Percentiles rank a stretch among this genome's conserved stretches.
Conservation (phyloP, 495 filamentous ascomycete species). For the Neurospora sublineolata region DNA sequence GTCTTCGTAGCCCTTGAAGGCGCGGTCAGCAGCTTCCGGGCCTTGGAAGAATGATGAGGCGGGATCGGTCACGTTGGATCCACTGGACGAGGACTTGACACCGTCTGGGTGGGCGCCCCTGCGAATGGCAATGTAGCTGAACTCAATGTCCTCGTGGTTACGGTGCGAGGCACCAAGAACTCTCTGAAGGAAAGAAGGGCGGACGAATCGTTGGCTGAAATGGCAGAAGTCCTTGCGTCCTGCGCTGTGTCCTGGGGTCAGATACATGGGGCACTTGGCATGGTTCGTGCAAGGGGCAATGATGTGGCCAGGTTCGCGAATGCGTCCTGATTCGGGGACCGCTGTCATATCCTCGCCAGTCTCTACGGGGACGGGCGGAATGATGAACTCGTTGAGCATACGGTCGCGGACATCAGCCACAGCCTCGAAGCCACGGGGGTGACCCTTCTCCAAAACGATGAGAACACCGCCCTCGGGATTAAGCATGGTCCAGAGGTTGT, state of each 20-base stretch:
- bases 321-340: conserved; percentile 8
- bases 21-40: conserved; percentile 18
- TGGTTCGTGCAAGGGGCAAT: conserved; percentile 95
- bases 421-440: conserved; percentile 83
- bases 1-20: conserved; percentile 33
- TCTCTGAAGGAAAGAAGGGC: conserved; percentile 70
- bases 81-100: conserved; percentile 30
- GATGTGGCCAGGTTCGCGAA: conserved; percentile 70
- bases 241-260: conserved; percentile 47
- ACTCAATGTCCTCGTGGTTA: conserved; percentile 85
- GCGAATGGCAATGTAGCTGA: conserved; percentile 80
- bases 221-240: conserved; percentile 84
- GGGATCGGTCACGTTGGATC: not conserved
- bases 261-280: conserved; percentile 76
- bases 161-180: conserved; percentile 54
- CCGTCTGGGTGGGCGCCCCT: conserved; percentile 44
- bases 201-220: conserved; percentile 78
- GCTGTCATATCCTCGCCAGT: conserved; percentile 20
- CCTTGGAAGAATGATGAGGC: conserved; percentile 8
- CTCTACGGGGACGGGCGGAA: conserved; percentile 46
- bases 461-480: conserved; percentile 78
- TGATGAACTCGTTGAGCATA: conserved; percentile 64
- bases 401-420: conserved; percentile 72
- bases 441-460: conserved; percentile 81
- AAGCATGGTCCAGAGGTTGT: conserved; percentile 82